Evolutionary conservation across 371 early-diverging fungal species (phyloP), one percentile per base, ranked within the genome.

Genomic region (Syncephalis plumigaleata): DNA sequence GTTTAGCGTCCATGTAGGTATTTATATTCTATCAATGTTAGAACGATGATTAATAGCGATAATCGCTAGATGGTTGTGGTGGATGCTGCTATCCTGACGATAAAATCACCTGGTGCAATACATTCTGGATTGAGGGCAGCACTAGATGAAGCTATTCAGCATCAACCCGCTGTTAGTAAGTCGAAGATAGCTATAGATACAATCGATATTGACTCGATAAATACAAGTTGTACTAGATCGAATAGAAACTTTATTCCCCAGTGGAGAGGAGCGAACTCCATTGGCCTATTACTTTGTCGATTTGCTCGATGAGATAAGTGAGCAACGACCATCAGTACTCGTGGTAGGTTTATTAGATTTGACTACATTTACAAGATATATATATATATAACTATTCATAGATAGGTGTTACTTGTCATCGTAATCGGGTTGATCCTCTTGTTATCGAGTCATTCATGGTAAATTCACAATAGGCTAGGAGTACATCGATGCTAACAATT

Each of bases 171-270:
- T 27, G 46, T 56, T 17, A 8, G 59, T 55, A 57, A 44, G 2
- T 26, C 21, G 27, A 11, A 13, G 39, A 9, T 27, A n/a, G 22
- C 20, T 27, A 1, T 31, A 4, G 5, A 48, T 7, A 17, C 16
- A 38, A 17, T 21, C n/a, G 2, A 18, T 21, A 45, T 20, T 31
- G 5, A n/a, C 16, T 44, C 15, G 24, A 25, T 40, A 13, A 25
- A 7, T 7, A n/a, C 1, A 39, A 60, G 65, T 77, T 1, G 39
- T 74, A 16, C 48, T 77, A 15, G 73, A 77, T 31, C 72, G 74
- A 48, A 53, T 77, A 1, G 77, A 77, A 42, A 44, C 68, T 4
- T 46, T 72, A 13, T 75, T 70, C 45, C 68, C 74, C 18, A 49
- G 55, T 23, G 54, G 53, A 5, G 56, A 65, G n/a, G 57, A 58